Conservation (phyloP, 2,329 filamentous ascomycete species). For the Phaeosphaeriaceae sp. region DNA sequence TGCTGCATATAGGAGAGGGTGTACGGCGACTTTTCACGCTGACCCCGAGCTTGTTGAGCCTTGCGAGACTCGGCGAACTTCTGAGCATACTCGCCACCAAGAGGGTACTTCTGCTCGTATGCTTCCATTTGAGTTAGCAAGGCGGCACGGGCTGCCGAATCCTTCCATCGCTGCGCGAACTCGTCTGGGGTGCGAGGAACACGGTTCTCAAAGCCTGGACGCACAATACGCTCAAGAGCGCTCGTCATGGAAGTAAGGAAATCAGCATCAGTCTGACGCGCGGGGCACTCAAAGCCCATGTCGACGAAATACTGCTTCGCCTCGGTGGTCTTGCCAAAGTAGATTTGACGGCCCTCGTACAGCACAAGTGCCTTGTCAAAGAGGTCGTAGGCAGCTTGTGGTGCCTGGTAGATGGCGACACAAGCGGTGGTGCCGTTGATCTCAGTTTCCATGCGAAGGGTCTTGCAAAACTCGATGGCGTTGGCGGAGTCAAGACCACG, state of each 20-base stretch:
- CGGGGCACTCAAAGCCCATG: conserved; percentile 77
- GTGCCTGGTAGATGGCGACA: conserved; percentile 79
- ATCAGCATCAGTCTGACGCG: conserved; percentile 76
- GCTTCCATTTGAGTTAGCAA: conserved; percentile 55
- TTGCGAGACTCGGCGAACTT: conserved; percentile 57
- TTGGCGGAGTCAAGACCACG: conserved; percentile 78
- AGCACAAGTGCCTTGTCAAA: conserved; percentile 75
- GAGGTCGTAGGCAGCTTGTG: conserved; percentile 72
- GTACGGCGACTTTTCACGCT: conserved; percentile 77
- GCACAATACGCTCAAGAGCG: conserved; percentile 56
- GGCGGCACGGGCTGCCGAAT: conserved; percentile 57
- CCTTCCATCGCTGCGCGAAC: conserved; percentile 62
- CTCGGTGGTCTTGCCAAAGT: conserved; percentile 69
- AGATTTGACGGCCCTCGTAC: conserved; percentile 74
- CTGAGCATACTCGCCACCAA: conserved; percentile 55
- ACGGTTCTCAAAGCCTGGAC: conserved; percentile 53
- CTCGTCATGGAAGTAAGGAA: conserved; percentile 79
- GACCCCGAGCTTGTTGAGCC: conserved; percentile 56
- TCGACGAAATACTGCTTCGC: conserved; percentile 74
- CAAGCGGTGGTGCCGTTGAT: conserved; percentile 71
- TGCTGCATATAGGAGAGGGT: conserved; percentile 82
- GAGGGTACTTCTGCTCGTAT: conserved; percentile 56
- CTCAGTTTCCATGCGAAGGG: conserved; percentile 72
- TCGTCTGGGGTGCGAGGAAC: conserved; percentile 60
- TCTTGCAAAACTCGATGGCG: conserved; percentile 77